Evolutionary conservation across 2,329 filamentous ascomycete species (phyloP), one percentile per base, ranked within the genome.

Genomic region (Pseudogymnoascus sp.): DNA sequence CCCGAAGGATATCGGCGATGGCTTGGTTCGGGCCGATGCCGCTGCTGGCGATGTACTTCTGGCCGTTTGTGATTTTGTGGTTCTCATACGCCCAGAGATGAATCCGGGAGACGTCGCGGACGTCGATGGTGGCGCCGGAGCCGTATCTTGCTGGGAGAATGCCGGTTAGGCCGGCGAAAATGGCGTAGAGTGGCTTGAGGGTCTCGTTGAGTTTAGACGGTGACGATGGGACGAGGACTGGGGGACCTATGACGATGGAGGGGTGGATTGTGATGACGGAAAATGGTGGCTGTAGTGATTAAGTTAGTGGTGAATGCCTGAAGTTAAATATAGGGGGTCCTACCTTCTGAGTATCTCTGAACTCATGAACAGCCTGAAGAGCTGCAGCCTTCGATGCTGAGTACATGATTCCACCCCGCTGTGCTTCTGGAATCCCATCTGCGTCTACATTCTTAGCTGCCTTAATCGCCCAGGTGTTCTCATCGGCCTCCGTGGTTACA

Each of bases 21-120:
- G 74, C 73, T 66, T 80, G 78, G 0, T 71, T 61, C 0, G 71
- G 70, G 0, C 70, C 73, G 31, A 69, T 71, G 3, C 69, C 71
- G 0, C 66, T 67, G 36, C 69, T 69, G 0, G 72, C 71, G 17
- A 80, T 71, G 63, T 76, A 80, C 7, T 78, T 69, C 66, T 80
- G 71, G 2, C 76, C 75, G 62, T 79, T 68, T 0, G 74, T 70
- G 42, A 72, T 65, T 0, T 71, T 66, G 0, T 74, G 67, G 33
- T 78, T 68, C 62, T 76, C 73, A 17, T 74, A 72, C 0, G 70
- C 70, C 67, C 74, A 78, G 2, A 75, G 67, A 12, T 77, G 69
- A 42, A 78, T 68, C 6, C 71, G 69, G 2, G 77, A 76, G 0
- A 80, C 77, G 62, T 80, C 78, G 4, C 77, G 72, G 0, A 80